These are phyloP conservation scores for Phytophthora macrochlamydospora DNA, from an alignment of 352 stramenopile species.

Conservation along the genomic window DNA sequence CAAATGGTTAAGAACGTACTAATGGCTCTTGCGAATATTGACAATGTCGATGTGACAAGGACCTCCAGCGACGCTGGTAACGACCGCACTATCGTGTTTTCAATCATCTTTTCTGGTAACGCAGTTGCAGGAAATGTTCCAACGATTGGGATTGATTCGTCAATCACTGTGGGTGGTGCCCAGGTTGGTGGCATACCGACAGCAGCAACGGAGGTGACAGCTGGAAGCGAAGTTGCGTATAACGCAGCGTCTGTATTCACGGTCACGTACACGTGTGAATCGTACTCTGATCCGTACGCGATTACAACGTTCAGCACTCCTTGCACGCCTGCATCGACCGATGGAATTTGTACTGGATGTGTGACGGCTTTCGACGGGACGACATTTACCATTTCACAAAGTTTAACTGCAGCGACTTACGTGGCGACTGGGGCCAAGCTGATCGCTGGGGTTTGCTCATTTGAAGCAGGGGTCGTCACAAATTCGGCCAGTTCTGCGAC, in stretches of 20 bases:
- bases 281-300: slow-evolving; percentile 78
- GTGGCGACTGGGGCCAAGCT: slow-evolving; percentile 33
- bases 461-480: slow-evolving; percentile 42
- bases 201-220: slow-evolving; percentile 32
- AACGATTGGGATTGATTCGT: slow-evolving; percentile 47
- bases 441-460: slow-evolving; percentile 62
- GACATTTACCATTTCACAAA: slow-evolving; percentile 38
- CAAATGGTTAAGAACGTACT: slow-evolving; percentile 29
- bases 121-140: slow-evolving; percentile 90
- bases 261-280: slow-evolving; percentile 74
- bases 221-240: slow-evolving; percentile 55
- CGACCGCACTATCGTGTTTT: slow-evolving; percentile 82
- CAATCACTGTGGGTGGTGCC: slow-evolving; percentile 37
- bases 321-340: slow-evolving; percentile 32
- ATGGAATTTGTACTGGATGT: slow-evolving; percentile 57
- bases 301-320: slow-evolving; percentile 55
- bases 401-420: slow-evolving; percentile 24
- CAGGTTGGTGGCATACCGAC: slow-evolving; percentile 30
- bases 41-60: slow-evolving; percentile 38
- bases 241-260: slow-evolving; percentile 38
- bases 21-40: slow-evolving; percentile 54
- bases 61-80: slow-evolving; percentile 9
- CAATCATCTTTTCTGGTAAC: slow-evolving; percentile 89
- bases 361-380: slow-evolving; percentile 74
- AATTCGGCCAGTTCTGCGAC: slow-evolving; percentile 14